Evolutionary conservation across 306 rosid genomes (phyloP).

Genomic region (Lathyrus aphaca): DNA sequence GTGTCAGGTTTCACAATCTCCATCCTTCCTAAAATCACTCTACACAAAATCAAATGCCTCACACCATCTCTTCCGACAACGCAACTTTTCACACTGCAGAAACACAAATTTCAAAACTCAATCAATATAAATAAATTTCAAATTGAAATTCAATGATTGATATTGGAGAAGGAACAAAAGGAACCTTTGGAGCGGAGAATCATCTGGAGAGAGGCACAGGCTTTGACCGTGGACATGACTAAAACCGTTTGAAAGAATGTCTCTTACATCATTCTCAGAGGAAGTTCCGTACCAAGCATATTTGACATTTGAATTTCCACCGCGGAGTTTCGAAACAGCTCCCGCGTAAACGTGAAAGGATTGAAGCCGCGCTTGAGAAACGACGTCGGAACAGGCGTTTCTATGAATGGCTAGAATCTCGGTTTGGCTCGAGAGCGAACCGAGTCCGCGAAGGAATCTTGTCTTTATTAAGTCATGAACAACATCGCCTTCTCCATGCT

Average conservation of each 20-base stretch:
- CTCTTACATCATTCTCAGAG: slow-evolving; percentile 49
- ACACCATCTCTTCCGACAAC: slow-evolving; percentile 60
- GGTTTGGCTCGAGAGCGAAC: slow-evolving; percentile 43
- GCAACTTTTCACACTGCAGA: slow-evolving; percentile 54
- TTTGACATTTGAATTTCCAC: slow-evolving; percentile 65
- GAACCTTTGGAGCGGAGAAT: slow-evolving; percentile 66
- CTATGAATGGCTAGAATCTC: slow-evolving; percentile 50
- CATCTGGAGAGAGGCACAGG: slow-evolving; percentile 62
- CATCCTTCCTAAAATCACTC: slow-evolving; percentile 73
- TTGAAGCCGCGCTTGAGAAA: slow-evolving; percentile 59
- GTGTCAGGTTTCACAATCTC: slow-evolving; percentile 60
- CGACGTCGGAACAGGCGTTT: slow-evolving; percentile 42
- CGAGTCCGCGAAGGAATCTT: slow-evolving; percentile 56
- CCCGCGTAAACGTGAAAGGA: slow-evolving; percentile 56
- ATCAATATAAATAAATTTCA: neutral
- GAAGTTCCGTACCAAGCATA: slow-evolving; percentile 75
- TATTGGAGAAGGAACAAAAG: neutral
- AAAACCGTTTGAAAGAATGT: slow-evolving; percentile 69
- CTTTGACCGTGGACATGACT: slow-evolving; percentile 26
- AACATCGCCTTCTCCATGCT: slow-evolving; percentile 49
- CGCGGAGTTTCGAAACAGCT: slow-evolving; percentile 58
- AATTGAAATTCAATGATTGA: too few species aligned
- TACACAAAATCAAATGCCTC: slow-evolving; percentile 73
- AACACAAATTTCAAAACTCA: neutral
- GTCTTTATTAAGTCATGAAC: slow-evolving; percentile 53